These are phyloP conservation scores for Platanthera guangdongensis DNA, from an alignment of 106 monocot species.

Conservation along the genomic window DNA sequence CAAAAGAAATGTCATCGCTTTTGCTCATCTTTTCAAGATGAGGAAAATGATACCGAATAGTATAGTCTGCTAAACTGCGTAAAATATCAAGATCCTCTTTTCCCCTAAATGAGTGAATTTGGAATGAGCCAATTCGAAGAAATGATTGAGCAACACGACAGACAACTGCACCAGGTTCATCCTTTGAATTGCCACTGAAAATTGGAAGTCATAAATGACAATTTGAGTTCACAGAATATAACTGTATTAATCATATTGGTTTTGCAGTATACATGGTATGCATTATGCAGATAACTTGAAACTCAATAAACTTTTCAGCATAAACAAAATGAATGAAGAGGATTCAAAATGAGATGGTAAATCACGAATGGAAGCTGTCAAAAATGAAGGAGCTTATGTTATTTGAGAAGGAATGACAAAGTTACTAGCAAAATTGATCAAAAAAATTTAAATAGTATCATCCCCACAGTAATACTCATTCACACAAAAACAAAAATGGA, in stretches of 20 bases:
- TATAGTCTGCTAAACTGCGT: constrained; percentile 74
- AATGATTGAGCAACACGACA: constrained; percentile 96
- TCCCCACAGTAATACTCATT: not conserved
- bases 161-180: constrained; percentile 96
- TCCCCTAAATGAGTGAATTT: constrained; percentile 73
- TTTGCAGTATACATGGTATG: not conserved
- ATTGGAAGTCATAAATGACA: not conserved
- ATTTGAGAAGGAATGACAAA: not conserved
- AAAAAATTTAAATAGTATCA: not conserved
- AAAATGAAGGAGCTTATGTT: not conserved
- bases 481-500: not conserved
- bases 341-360: not conserved
- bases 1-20: constrained; percentile 67
- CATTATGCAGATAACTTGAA: not conserved
- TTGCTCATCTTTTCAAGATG: constrained; percentile 79
- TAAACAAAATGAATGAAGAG: not conserved
- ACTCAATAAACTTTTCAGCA: not conserved
- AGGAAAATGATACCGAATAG: constrained; percentile 81
- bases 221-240: not conserved
- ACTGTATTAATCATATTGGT: not conserved
- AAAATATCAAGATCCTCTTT: constrained; percentile 67
- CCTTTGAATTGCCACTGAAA: constrained; percentile 89
- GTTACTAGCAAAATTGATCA: not conserved
- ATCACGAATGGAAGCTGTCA: not conserved
- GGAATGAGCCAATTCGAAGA: constrained; percentile 89